Evolutionary conservation across 352 stramenopile species (phyloP).

Genomic region (Phytophthora syringae): DNA sequence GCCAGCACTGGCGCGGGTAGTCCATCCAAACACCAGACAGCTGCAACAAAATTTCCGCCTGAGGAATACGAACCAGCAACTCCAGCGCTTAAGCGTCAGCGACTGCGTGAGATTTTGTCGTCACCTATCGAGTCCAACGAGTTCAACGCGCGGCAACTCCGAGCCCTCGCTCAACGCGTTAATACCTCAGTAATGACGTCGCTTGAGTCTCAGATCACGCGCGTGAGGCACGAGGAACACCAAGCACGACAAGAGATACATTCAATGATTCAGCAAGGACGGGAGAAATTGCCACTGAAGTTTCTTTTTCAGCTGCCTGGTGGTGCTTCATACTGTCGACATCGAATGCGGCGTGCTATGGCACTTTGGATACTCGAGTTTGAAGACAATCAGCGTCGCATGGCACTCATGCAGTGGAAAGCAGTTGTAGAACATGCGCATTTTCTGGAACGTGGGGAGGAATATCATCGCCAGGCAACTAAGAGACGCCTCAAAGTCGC

Average conservation of each 20-base stretch:
- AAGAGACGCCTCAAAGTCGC: constrained; percentile 67
- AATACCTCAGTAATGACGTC: constrained; percentile 60
- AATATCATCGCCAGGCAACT: constrained; percentile 66
- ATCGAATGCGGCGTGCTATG: constrained; percentile 77
- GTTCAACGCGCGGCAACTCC: constrained; percentile 47
- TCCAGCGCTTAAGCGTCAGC: constrained; percentile 59
- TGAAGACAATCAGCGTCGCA: constrained; percentile 74
- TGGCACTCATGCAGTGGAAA: constrained; percentile 85
- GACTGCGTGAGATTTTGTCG: constrained; percentile 67
- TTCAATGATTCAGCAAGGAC: constrained; percentile 60
- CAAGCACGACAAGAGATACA: constrained; percentile 49
- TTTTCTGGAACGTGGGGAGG: constrained; percentile 58
- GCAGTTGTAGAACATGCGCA: constrained; percentile 69
- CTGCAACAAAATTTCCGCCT: constrained; percentile 1
- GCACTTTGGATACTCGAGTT: constrained; percentile 75
- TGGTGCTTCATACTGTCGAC: constrained; percentile 72
- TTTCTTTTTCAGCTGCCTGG: constrained; percentile 86
- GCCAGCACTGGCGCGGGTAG: constrained; percentile 1
- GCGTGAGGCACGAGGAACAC: constrained; percentile 47
- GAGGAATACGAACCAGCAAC: constrained; percentile 31
- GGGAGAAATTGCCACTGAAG: constrained; percentile 70
- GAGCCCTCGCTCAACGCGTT: constrained; percentile 46
- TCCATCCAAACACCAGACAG: not conserved
- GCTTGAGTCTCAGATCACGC: constrained; percentile 49
- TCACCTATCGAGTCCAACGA: constrained; percentile 66